A percentile compares a stretch with the other conserved stretches of the same genome.
phyloP scores from a whole-genome alignment of 2,329 filamentous ascomycete genomes.

The Myriosclerotinia duriaeana region DNA sequence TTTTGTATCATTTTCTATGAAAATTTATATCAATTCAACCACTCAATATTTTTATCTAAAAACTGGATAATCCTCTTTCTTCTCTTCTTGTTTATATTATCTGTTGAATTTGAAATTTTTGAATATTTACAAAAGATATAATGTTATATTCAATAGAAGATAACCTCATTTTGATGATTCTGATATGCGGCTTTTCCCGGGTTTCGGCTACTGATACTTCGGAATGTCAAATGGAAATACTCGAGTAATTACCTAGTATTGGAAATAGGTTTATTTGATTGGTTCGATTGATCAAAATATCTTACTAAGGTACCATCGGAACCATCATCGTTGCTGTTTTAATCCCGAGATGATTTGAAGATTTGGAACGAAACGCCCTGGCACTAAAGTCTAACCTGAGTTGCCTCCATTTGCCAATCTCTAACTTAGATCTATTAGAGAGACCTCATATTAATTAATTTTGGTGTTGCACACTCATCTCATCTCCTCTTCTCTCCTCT shows the following conservation, averaged over 20 bases:
- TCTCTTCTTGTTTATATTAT: too few species aligned
- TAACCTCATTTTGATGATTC: neutral
- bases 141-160: too few species aligned
- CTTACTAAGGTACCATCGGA: slow-evolving; percentile 11
- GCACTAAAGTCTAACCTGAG: slow-evolving; percentile 7
- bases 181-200: neutral
- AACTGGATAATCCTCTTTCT: rapidly evolving
- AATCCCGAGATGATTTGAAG: slow-evolving; percentile 11
- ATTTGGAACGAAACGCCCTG: slow-evolving; percentile 13
- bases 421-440: slow-evolving; percentile 4
- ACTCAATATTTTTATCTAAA: neutral
- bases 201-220: neutral
- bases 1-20: neutral
- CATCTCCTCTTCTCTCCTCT: slow-evolving; percentile 20
- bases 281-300: neutral
- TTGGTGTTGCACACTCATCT: slow-evolving; percentile 5
- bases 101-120: neutral
- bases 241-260: too few species aligned
- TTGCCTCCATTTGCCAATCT: slow-evolving; percentile 19
- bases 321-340: slow-evolving; percentile 17
- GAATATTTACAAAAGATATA: neutral
- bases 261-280: slow-evolving; percentile 17
- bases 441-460: slow-evolving; percentile 7
- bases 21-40: neutral
- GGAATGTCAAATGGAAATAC: neutral